phyloP scores from a whole-genome alignment of 2,329 filamentous ascomycete species.

The Penicillium vulpinum region DNA sequence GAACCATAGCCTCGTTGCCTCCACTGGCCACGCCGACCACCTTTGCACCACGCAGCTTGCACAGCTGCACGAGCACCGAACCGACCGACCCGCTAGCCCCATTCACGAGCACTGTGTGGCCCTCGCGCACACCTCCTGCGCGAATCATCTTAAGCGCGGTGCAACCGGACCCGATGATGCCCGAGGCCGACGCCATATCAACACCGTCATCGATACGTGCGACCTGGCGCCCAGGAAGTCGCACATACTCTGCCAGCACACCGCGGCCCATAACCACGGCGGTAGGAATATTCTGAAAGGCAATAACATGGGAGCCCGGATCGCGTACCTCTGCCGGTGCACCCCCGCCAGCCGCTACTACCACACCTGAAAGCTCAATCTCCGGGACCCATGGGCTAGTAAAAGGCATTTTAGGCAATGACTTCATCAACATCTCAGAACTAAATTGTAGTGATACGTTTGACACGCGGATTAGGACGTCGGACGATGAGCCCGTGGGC shows the following conservation, averaged over 20 bases:
- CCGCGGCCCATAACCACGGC: constrained; percentile 6
- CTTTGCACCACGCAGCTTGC: constrained; percentile 16
- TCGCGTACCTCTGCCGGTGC: constrained; percentile 16
- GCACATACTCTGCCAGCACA: constrained; percentile 15
- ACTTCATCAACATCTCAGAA: constrained; percentile 7
- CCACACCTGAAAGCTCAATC: constrained; percentile 19
- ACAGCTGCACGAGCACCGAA: constrained; percentile 20
- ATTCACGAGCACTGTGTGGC: constrained; percentile 19
- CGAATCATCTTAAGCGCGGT: constrained; percentile 21
- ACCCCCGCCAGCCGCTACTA: constrained; percentile 14
- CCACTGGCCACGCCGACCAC: constrained; percentile 22
- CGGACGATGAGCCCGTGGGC: constrained; percentile 11
- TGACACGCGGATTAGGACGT: constrained; percentile 21
- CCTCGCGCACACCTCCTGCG: constrained; percentile 15
- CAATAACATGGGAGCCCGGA: constrained; percentile 13
- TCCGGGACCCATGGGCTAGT: constrained; percentile 16
- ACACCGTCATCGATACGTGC: neutral
- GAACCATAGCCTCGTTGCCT: constrained; percentile 20
- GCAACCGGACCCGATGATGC: constrained; percentile 14
- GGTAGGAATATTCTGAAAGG: constrained; percentile 10
- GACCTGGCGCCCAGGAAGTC: constrained; percentile 8
- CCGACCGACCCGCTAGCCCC: constrained; percentile 22
- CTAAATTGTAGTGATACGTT: constrained; percentile 19
- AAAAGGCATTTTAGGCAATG: constrained; percentile 13
- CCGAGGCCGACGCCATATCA: constrained; percentile 19